Percentiles rank a stretch among this genome's conserved stretches.
These are phyloP conservation scores for Sporodiniella umbellata DNA, from an alignment of 371 early-diverging fungal species.

Conservation along the genomic window DNA sequence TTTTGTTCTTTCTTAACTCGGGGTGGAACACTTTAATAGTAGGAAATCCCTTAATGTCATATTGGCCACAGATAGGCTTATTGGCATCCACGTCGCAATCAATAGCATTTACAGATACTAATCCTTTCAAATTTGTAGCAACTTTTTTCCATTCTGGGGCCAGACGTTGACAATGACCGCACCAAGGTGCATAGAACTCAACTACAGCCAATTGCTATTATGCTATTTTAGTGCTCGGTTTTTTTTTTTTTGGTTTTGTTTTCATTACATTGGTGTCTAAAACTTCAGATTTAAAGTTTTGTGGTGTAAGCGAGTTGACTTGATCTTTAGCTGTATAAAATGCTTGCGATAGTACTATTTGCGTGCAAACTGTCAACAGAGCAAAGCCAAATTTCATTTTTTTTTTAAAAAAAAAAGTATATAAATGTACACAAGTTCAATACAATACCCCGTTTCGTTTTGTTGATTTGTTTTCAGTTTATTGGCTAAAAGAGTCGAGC, in stretches of 20 bases:
- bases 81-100: slow-evolving; percentile 87
- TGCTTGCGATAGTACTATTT: slow-evolving; percentile 19
- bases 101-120: slow-evolving; percentile 82
- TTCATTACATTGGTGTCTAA: slow-evolving; percentile 61
- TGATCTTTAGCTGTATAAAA: slow-evolving; percentile 57
- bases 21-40: slow-evolving; percentile 87
- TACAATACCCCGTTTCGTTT: too few relatives aligned
- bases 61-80: slow-evolving; percentile 70
- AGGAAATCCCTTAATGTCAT: slow-evolving; percentile 88
- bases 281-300: slow-evolving; percentile 70
- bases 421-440: too few relatives aligned
- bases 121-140: slow-evolving; percentile 74
- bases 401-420: too few relatives aligned
- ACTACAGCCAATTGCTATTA: slow-evolving; percentile 79
- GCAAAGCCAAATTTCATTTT: slow-evolving; percentile 14
- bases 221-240: neutral
- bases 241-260: neutral
- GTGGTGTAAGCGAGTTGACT: slow-evolving; percentile 54
- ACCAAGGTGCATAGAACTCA: slow-evolving; percentile 94
- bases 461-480: too few relatives aligned
- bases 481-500: too few relatives aligned
- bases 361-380: slow-evolving; percentile 13
- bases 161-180: slow-evolving; percentile 88
- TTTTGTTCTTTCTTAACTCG: slow-evolving; percentile 37
- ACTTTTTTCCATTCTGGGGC: slow-evolving; percentile 88